Evolutionary conservation across 116 monocot genomes (phyloP), one percentile per base, ranked within the genome.

Genomic region (Iris pallida): DNA sequence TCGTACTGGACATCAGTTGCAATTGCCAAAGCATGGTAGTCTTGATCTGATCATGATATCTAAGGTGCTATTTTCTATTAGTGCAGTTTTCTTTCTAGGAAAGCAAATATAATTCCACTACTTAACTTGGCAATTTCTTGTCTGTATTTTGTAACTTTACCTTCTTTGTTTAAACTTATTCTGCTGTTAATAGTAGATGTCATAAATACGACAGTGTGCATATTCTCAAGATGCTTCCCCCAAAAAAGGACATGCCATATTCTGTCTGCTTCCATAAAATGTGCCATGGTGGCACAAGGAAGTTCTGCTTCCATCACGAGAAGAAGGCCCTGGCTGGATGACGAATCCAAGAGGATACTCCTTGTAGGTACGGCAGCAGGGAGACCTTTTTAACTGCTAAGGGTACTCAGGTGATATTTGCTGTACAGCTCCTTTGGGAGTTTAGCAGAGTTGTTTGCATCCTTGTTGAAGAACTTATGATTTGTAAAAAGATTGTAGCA

Each of bases 281-380:
- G 20, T 58, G 57, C 19, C 20, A 20, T 58, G 2, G 30, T 57
- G 18, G 20, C 57, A 57, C 20, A 7, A 20, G 20, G 57, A 57
- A 57, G 18, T 58, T 20, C 20, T 58, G 44, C 20, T 8, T 63
- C 45, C 46, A 45, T 14, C n/a, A 47, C 8, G 63, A 47, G 45
- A 63, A 63, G 63, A 63, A 45, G 63, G 6, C 45, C n/a, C 45
- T 20, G n/a, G 63, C 63, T 63, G 44, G 63, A 46, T 63, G 63
- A 63, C 44, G 63, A 63, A 45, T 63, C 45, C 42, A 15, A 61
- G 7, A 30, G 14, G 63, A 63, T 15, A 10, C 16, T 11, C 61
- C 40, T 61, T n/a, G 7, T 61, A 40, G 30, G 61, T 3, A 41
- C 61, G 42, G 18, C 8, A 41, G 61, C 61, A 40, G 42, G 30